A percentile compares a stretch with the other conserved stretches of the same genome.
These are phyloP conservation scores for Rhodotorula sp. DNA, from an alignment of 1,284 basidiomycete genomes.

Conservation along the genomic window DNA sequence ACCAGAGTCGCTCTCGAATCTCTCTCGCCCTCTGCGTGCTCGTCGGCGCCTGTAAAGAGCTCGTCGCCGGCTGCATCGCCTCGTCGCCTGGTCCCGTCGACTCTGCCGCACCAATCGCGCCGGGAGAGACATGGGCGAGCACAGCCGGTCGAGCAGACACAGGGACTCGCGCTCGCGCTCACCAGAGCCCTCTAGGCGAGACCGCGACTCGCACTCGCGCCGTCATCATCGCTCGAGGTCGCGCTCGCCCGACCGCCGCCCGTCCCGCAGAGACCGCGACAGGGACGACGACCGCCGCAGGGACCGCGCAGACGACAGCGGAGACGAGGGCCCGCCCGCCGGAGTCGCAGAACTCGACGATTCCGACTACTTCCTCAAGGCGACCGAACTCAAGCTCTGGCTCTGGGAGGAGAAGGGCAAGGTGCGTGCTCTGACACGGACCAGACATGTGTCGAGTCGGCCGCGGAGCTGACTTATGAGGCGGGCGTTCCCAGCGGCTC, in stretches of 20 bases:
- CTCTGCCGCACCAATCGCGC: background rate
- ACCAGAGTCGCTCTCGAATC: background rate
- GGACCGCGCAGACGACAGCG: slow-evolving; percentile 6
- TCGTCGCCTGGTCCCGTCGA: no score
- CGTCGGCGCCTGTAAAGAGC: no score
- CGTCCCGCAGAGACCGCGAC: background rate
- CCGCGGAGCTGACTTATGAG: background rate
- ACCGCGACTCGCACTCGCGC: background rate
- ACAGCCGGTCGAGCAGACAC: background rate
- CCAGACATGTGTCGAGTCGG: background rate
- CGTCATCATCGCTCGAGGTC: slow-evolving; percentile 10
- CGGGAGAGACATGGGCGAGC: background rate
- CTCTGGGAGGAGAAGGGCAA: slow-evolving; percentile 38
- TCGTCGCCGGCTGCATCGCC: no score
- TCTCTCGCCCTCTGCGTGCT: no score
- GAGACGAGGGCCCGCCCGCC: slow-evolving; percentile 1
- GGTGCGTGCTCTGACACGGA: slow-evolving; percentile 4
- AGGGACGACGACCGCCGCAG: background rate
- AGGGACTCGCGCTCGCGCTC: slow-evolving; percentile 6
- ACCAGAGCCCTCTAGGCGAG: background rate
- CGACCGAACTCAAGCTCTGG: slow-evolving; percentile 40
- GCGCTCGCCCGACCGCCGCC: background rate
- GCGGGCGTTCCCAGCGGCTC: slow-evolving; percentile 5
- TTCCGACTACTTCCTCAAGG: slow-evolving; percentile 36
- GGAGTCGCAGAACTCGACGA: slow-evolving; percentile 21